These are phyloP conservation scores for Aspergillus texensis DNA, from an alignment of 2,329 filamentous ascomycete genomes.

Conservation along the genomic window DNA sequence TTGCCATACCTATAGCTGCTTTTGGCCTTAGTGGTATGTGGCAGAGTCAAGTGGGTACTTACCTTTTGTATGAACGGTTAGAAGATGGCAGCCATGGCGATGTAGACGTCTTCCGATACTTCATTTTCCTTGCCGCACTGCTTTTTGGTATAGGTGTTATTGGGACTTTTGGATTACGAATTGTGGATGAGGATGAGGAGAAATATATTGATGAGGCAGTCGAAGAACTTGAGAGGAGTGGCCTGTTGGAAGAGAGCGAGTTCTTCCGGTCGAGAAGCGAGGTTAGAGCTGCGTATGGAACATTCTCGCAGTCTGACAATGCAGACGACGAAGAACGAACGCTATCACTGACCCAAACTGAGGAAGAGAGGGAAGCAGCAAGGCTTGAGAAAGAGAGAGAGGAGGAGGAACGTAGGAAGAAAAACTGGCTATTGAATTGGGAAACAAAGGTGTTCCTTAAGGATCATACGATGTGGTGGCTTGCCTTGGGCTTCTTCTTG, in stretches of 20 bases:
- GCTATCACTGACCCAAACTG: constrained; percentile 23
- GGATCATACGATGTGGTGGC: constrained; percentile 94
- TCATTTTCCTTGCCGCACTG: constrained; percentile 78
- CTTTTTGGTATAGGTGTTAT: constrained; percentile 71
- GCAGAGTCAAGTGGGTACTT: constrained; percentile 84
- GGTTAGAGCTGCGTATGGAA: constrained; percentile 49
- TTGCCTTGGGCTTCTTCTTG: constrained; percentile 87
- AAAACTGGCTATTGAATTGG: constrained; percentile 87
- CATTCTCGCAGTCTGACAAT: constrained; percentile 44
- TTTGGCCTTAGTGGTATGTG: constrained; percentile 96
- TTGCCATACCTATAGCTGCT: constrained; percentile 87
- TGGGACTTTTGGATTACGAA: constrained; percentile 72
- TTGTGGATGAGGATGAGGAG: constrained; percentile 75
- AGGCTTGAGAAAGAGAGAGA: constrained; percentile 47
- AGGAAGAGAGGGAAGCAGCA: constrained; percentile 32
- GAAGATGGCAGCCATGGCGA: constrained; percentile 63
- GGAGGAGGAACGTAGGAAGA: constrained; percentile 68
- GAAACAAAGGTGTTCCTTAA: constrained; percentile 83
- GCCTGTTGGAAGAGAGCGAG: constrained; percentile 70
- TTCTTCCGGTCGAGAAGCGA: constrained; percentile 64
- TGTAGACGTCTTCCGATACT: constrained; percentile 79
- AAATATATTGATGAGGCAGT: constrained; percentile 88
- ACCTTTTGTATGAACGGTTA: constrained; percentile 71
- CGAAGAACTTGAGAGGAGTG: constrained; percentile 87
- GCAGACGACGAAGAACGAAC: constrained; percentile 43